Conservation (phyloP, 768 basidiomycete genomes). For the Austroboletus eburneus region DNA sequence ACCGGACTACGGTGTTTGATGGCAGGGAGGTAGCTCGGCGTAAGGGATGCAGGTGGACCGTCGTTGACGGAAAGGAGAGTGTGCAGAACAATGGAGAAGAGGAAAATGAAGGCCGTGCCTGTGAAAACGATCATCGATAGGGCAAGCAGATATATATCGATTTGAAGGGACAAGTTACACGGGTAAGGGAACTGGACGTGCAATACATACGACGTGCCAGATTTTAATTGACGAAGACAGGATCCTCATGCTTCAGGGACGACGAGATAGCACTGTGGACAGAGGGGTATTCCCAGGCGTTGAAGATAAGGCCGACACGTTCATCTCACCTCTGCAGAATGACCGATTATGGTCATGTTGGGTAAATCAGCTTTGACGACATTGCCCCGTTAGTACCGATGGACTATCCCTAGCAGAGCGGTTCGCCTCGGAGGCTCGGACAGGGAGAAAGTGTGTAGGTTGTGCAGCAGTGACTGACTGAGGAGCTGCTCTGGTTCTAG, state of each 20-base stretch:
- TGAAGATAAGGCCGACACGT: background rate
- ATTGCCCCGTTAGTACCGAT: background rate
- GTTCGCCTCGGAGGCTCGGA: background rate
- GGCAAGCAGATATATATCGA: background rate
- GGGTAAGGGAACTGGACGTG: background rate
- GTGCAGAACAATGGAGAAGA: background rate
- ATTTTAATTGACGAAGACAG: background rate
- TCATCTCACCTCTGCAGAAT: background rate
- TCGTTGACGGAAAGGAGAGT: slow-evolving; percentile 11
- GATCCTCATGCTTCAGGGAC: slow-evolving; percentile 11
- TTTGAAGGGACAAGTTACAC: background rate
- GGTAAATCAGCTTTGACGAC: background rate
- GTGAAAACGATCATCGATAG: background rate
- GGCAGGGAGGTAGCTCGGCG: slow-evolving; percentile 16
- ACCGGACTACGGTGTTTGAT: slow-evolving; percentile 16
- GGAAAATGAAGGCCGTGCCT: slow-evolving; percentile 1
- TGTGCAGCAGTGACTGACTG: background rate
- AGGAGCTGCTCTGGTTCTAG: slow-evolving; percentile 1
- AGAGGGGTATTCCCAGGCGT: background rate
- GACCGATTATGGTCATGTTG: background rate
- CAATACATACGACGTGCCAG: background rate
- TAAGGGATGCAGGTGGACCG: slow-evolving; percentile 16
- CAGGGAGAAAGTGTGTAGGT: no score
- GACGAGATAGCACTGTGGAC: background rate
- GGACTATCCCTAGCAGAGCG: no score